These are phyloP conservation scores for Botryosphaeria dothidea DNA, from an alignment of 2,329 filamentous ascomycete species.

Conservation along the genomic window DNA sequence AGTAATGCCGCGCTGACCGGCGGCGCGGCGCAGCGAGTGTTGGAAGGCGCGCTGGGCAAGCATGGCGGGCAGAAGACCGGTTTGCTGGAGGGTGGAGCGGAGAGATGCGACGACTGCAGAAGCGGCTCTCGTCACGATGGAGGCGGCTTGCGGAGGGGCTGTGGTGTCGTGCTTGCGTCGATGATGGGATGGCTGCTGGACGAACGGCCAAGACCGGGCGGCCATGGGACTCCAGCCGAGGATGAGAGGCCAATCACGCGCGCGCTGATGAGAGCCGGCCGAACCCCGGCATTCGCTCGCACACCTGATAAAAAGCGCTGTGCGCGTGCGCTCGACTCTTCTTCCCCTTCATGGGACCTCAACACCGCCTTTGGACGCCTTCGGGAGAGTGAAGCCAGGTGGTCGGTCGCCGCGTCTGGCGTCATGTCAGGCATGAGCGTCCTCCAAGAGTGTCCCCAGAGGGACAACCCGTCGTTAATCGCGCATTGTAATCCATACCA, in stretches of 20 bases:
- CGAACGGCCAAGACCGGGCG: slow-evolving; percentile 8
- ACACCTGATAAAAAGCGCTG: background rate
- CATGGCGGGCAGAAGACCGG: slow-evolving; percentile 27
- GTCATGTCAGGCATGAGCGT: slow-evolving; percentile 41
- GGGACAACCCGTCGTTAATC: slow-evolving; percentile 56
- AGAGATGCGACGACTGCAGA: background rate
- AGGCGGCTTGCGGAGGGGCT: slow-evolving; percentile 11
- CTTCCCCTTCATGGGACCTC: slow-evolving; percentile 36
- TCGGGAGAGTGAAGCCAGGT: slow-evolving; percentile 14
- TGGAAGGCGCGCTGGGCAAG: slow-evolving; percentile 49
- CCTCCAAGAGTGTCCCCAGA: slow-evolving; percentile 44
- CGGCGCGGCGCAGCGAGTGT: slow-evolving; percentile 44
- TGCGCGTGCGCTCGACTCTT: background rate
- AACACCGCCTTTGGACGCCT: slow-evolving; percentile 33
- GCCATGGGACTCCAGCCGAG: slow-evolving; percentile 4
- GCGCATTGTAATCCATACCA: slow-evolving; percentile 44
- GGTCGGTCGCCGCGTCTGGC: slow-evolving; percentile 29
- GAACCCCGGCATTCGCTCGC: background rate
- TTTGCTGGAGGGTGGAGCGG: background rate
- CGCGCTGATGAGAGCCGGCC: slow-evolving; percentile 2
- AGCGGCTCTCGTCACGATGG: background rate
- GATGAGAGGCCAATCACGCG: slow-evolving; percentile 7
- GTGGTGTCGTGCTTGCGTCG: slow-evolving; percentile 25
- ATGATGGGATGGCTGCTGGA: slow-evolving; percentile 3
- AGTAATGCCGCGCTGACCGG: slow-evolving; percentile 43